These are phyloP conservation scores for Paramyrothecium sp. DNA, from an alignment of 2,329 filamentous ascomycete species.

Conservation along the genomic window DNA sequence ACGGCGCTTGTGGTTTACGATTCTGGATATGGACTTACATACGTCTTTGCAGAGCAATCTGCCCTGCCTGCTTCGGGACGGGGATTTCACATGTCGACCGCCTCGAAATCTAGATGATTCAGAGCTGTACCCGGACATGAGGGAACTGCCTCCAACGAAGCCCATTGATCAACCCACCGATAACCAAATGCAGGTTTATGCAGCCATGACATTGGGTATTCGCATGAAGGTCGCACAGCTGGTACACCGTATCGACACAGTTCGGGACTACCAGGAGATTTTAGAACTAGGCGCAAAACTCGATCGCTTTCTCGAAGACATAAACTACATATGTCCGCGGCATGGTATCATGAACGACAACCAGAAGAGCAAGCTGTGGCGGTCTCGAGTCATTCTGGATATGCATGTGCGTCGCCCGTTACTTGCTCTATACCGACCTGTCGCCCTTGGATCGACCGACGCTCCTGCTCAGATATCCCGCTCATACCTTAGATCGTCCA, in stretches of 20 bases:
- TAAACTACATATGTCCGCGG: conserved; percentile 51
- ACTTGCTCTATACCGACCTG: conserved; percentile 52
- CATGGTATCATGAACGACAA: conserved; percentile 38
- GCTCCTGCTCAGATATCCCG: conserved; percentile 50
- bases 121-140: conserved; percentile 47
- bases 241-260: conserved; percentile 48
- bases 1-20: conserved; percentile 55
- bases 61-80: conserved; percentile 49
- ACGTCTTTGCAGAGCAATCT: conserved; percentile 52
- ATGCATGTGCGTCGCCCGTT: conserved; percentile 53
- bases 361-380: conserved; percentile 50
- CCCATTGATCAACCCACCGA: conserved; percentile 53
- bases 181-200: conserved; percentile 53
- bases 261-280: conserved; percentile 53
- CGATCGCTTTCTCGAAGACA: conserved; percentile 52
- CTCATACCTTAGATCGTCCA: conserved; percentile 52
- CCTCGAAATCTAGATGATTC: conserved; percentile 53
- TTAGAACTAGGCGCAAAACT: conserved; percentile 52
- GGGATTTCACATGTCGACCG: conserved; percentile 51
- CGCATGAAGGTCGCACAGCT: conserved; percentile 50
- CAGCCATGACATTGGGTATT: conserved; percentile 46
- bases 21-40: conserved; percentile 56
- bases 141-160: conserved; percentile 44
- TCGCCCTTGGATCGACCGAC: conserved; percentile 50
- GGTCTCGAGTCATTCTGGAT: conserved; percentile 49